Base-by-base conservation (phyloP, 1,284 basidiomycete species). In the Dichomitus squalens region DNA sequence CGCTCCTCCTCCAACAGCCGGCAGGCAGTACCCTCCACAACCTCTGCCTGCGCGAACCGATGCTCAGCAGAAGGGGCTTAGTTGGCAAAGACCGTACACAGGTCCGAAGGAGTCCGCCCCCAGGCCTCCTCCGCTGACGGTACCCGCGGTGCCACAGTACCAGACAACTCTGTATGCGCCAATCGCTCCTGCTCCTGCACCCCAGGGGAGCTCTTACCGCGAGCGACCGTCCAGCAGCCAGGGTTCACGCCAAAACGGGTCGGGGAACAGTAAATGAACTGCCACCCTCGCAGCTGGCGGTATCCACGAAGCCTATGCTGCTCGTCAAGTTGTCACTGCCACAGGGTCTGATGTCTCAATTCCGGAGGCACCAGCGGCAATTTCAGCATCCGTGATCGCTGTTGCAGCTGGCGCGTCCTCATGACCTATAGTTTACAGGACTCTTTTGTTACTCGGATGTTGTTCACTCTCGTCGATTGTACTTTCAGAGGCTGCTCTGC, bases 21-120 rank as follows among this genome's bases (percentile, higher is more conserved):
- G 27, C 14, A 20, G 14, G 4, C 53, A 39, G 35, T 31, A 40
- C 35, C 20, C 31, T 29, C 16, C 56, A 25, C 52, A 41, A 27
- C 47, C 46, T 7, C 43, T 39, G 36, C 1, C 27, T 7, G 16
- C 29, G 33, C 34, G 34, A 8, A 20, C 7, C 16, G 20, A 43
- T 36, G 48, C 51, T 3, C 41, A 53, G 20, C 40, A 50, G n/a
- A 51, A 57, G 18, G 61, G 51, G 5, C 38, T 69, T 51, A 64
- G 65, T 41, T 69, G 68, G 68, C 66, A 69, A 46, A 53, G 52
- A 12, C 68, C 68, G 25, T 69, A 69, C 33, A 64, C 58, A 20
- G 68, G 66, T 5, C 66, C 68, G 11, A 64, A 58, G 52, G 54
- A 49, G 27, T n/a, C 46, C 8, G 16, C 16, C 14, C 23, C 54